Base-by-base conservation (phyloP, 176 grass and related monocot species). In the Musa itinerans region DNA sequence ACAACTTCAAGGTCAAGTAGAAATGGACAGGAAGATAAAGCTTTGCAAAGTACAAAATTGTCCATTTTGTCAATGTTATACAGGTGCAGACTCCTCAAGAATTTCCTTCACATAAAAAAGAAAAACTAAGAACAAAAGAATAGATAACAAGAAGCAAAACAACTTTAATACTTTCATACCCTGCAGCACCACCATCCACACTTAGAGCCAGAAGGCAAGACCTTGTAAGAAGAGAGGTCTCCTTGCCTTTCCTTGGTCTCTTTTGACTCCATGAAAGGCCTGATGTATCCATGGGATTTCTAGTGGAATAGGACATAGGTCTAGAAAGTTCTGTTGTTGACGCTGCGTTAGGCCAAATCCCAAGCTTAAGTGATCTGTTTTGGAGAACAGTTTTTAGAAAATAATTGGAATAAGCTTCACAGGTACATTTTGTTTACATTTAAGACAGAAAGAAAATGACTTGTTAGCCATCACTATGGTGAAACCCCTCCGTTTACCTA, bases 291-390 rank as follows among this genome's bases (percentile, higher is more conserved):
- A 56, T 70, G 25, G 77, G 17, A 50, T 59, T 21, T 59, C 16
- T 68, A 48, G 52, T 58, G 51, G 64, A 58, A 70, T 50, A 57
- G 54, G 25, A 79, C n/a, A 65, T 23, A 6, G 34, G n/a, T 65
- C 61, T 61, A 25, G 49, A 75, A 61, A 43, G n/a, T 66, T 77
- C 75, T 50, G 77, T 53, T 50, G 59, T 78, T 78, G 77, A 58
- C 59, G 52, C 68, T 54, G 66, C 12, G 24, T 9, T 59, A 57
- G 65, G 53, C 24, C 65, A 43, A 14, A 69, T 56, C 34, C 84
- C 84, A 68, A 86, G 74, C 69, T 82, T 86, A 10, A 86, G 69
- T 68, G 84, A 82, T 54, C 83, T 86, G 16, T 81, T 73, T 72
- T 17, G 19, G 51, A 16, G 6, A 51, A 16, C 16, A 52, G 20